phyloP scores from a whole-genome alignment of 108 stramenopile species.

The Pseudonitzschia multiseries region DNA sequence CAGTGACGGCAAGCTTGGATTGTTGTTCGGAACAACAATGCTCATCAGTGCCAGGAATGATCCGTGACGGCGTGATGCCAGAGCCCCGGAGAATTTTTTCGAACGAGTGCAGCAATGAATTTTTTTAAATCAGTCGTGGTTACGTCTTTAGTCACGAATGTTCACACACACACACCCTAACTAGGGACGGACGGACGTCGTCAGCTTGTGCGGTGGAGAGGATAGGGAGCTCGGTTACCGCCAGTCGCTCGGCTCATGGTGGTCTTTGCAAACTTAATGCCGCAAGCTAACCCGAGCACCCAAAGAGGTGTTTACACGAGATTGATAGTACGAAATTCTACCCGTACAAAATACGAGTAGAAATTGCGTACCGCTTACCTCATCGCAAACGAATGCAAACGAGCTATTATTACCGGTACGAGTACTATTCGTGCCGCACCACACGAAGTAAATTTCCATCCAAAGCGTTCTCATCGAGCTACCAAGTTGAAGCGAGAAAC shows the following conservation, averaged over 20 bases:
- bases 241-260: neutral
- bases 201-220: constrained; percentile 10
- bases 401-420: too few relatives aligned
- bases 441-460: neutral
- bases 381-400: neutral
- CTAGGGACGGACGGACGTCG: neutral
- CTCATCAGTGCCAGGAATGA: too few relatives aligned
- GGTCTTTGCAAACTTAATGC: too few relatives aligned
- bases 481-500: neutral
- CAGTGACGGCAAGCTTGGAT: too few relatives aligned
- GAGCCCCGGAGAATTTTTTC: neutral
- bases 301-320: too few relatives aligned
- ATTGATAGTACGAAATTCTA: too few relatives aligned
- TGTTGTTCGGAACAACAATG: too few relatives aligned
- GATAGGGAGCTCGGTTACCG: neutral
- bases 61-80: neutral
- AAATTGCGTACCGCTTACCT: neutral
- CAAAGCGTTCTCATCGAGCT: neutral
- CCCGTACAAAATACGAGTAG: too few relatives aligned
- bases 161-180: too few relatives aligned
- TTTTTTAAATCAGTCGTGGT: neutral
- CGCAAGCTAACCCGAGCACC: too few relatives aligned
- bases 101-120: too few relatives aligned
- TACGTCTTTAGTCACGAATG: neutral
- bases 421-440: neutral